Percentiles rank a stretch among this genome's conserved stretches.
These are phyloP conservation scores for Coix lacrymajobi DNA, from an alignment of 176 grass and related monocot species.

Conservation along the genomic window DNA sequence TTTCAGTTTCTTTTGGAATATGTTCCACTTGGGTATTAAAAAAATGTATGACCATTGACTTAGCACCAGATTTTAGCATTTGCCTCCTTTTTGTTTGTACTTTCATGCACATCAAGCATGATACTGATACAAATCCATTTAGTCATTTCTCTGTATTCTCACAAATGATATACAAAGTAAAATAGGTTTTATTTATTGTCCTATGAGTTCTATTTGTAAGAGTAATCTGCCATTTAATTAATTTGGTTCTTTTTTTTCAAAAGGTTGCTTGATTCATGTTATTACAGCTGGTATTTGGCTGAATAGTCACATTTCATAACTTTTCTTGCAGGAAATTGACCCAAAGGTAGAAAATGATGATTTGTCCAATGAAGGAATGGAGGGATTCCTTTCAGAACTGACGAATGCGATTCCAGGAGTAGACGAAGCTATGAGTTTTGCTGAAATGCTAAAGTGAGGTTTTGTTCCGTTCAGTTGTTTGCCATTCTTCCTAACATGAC, in stretches of 20 bases:
- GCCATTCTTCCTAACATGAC: neutral
- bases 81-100: neutral
- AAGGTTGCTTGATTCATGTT: neutral
- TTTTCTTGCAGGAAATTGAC: constrained; percentile 76
- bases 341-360: constrained; percentile 98
- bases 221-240: neutral
- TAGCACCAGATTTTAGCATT: neutral
- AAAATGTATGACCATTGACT: neutral
- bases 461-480: constrained; percentile 9
- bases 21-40: neutral
- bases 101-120: neutral
- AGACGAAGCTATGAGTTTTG: constrained; percentile 99
- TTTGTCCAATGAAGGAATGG: constrained; percentile 73
- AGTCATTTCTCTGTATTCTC: neutral
- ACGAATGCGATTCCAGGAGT: constrained; percentile 99
- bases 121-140: neutral
- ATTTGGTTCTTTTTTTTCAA: neutral
- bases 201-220: neutral
- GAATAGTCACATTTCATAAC: neutral
- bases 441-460: constrained; percentile 97
- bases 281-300: neutral
- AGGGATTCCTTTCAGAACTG: constrained; percentile 91
- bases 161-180: neutral
- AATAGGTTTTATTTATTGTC: neutral
- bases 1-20: neutral